Base-by-base conservation (phyloP, 1,284 basidiomycete genomes). In the Coriolopsis trogii region DNA sequence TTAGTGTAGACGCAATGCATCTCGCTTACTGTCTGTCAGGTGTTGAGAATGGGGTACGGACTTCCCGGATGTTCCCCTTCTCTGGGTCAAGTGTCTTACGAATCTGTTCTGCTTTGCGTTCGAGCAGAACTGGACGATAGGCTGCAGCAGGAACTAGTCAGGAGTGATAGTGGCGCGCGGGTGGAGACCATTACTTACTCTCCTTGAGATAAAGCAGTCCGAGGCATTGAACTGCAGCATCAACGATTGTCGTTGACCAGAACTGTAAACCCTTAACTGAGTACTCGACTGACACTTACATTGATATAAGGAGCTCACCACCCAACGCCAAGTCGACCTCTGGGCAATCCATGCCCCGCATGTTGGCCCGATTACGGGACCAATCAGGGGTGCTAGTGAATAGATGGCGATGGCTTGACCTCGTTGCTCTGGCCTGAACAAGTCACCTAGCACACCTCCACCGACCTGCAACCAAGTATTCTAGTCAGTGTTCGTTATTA, bases 381-480 rank as follows among this genome's bases (percentile, higher is more conserved):
- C 76, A 4, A 75, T 59, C 1, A 74, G 55, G 5, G 76, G 75
- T 0, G 75, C 76, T 5, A 80, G 66, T 3, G 78, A 77, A 58
- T 79, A 81, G 7, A 79, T 58, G 1, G 78, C 74, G 10, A 78
- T 70, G 0, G 77, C 77, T 41, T 73, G 66, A 0, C 79, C 79
- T 45, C 78, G 62, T 52, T 80, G 68, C 33, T 78, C 73, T 3
- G 76, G 67, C 4, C 64, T 56, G 67, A 74, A 84, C 20, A 79
- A 62, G 59, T 84, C 82, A 1, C 74, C 73, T 7, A 84, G 59
- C 0, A 78, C 72, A 21, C 79, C 81, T 26, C 80, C 79, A 52
- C 73, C 69, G 31, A 73, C 67, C 69, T 70, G n/a, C n/a, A n/a
- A n/a, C n/a, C n/a, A n/a, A n/a, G n/a, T n/a, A n/a, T n/a, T n/a